phyloP scores from a whole-genome alignment of 2,329 filamentous ascomycete genomes.

The Amylocarpus encephaloides region DNA sequence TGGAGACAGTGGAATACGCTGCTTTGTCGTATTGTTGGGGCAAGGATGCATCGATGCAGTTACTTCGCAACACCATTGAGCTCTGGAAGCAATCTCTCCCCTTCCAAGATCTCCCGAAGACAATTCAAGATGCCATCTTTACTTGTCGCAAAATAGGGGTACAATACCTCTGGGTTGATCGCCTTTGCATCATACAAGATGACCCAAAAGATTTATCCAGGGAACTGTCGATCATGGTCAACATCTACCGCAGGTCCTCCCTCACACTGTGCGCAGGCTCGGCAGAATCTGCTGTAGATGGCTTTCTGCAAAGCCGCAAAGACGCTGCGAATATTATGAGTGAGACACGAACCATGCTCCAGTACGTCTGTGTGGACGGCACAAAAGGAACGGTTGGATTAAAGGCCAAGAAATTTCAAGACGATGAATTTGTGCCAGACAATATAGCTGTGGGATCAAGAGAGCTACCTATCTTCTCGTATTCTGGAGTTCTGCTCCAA shows the following conservation, averaged over 20 bases:
- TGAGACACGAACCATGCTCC: not conserved
- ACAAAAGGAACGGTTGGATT: no score
- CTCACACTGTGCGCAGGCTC: not conserved
- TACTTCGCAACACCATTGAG: no score
- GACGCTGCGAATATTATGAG: not conserved
- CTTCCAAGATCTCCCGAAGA: not conserved
- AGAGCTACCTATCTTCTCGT: not conserved
- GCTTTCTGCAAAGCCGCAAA: not conserved
- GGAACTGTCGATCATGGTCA: not conserved
- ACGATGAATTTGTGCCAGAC: no score
- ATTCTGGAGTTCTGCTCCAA: not conserved
- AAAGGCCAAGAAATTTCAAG: no score
- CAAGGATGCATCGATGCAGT: no score
- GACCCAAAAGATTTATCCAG: not conserved
- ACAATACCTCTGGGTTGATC: not conserved
- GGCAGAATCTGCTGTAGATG: not conserved
- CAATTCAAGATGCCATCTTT: not conserved
- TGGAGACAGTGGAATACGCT: no score
- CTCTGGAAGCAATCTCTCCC: not conserved
- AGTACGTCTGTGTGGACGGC: not conserved
- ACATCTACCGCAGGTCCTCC: not conserved
- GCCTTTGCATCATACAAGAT: not conserved
- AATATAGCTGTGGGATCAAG: not conserved
- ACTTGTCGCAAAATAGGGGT: not conserved
- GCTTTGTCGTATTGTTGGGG: no score